phyloP scores from a whole-genome alignment of 2,329 filamentous ascomycete genomes.

The Aspergillus neoniger region DNA sequence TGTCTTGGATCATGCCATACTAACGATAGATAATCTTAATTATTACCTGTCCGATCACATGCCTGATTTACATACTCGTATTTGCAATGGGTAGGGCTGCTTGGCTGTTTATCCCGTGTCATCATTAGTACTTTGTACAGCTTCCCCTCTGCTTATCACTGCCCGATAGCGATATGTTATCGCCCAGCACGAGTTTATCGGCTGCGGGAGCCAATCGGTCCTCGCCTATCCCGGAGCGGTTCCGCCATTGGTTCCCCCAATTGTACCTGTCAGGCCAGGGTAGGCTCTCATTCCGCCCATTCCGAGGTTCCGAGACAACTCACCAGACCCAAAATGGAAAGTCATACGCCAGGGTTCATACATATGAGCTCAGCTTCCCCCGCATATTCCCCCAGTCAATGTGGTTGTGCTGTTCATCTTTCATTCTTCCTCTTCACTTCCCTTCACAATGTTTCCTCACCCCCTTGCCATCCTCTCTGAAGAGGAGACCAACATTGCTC shows the following conservation, averaged over 20 bases:
- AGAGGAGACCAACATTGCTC: constrained; percentile 37
- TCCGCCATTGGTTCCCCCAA: background rate
- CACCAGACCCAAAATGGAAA: background rate
- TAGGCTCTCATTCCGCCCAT: background rate
- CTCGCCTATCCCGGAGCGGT: background rate
- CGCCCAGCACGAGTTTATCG: background rate
- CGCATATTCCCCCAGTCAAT: background rate
- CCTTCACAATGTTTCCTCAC: constrained; percentile 31
- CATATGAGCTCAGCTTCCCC: constrained; percentile 4
- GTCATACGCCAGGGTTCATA: background rate
- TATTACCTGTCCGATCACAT: background rate
- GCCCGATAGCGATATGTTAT: background rate
- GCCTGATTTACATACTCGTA: background rate
- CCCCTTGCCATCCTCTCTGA: constrained; percentile 38
- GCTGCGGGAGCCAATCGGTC: background rate
- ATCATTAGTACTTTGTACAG: background rate
- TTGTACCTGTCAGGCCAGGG: background rate
- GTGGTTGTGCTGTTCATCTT: background rate
- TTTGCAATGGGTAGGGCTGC: background rate
- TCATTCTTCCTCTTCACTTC: background rate
- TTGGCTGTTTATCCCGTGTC: too few species aligned
- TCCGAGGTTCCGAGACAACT: constrained; percentile 9
- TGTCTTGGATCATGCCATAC: constrained; percentile 1
- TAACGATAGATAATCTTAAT: background rate
- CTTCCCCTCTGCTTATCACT: background rate